phyloP scores from a whole-genome alignment of 495 filamentous ascomycete species.

The Penicillium soppii region DNA sequence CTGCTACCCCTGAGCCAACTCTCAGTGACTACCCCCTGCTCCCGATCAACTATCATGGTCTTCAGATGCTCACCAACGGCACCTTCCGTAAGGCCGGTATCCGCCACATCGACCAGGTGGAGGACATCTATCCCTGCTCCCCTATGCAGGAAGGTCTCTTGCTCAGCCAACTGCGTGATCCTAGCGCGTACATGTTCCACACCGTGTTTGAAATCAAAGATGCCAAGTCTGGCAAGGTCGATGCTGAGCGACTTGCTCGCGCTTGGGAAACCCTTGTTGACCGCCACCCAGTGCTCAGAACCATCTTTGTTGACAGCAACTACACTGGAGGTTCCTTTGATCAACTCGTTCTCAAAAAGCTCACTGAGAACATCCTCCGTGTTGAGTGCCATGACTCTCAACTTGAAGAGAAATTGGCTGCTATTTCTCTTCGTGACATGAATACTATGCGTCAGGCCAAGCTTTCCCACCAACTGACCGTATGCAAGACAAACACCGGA shows the following conservation, averaged over 20 bases:
- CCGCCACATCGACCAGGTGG: conserved; percentile 39
- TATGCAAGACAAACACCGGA: conserved; percentile 39
- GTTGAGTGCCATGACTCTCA: conserved; percentile 43
- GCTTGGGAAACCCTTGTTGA: conserved; percentile 56
- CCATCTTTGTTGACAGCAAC: conserved; percentile 54
- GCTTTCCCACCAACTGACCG: conserved; percentile 49
- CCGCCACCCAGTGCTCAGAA: conserved; percentile 54
- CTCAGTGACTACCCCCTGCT: conserved; percentile 63
- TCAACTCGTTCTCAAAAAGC: conserved; percentile 50
- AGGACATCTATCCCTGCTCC: conserved; percentile 65
- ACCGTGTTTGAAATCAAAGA: conserved; percentile 46
- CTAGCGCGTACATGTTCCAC: conserved; percentile 46
- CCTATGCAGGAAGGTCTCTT: conserved; percentile 67
- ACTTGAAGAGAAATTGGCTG: conserved; percentile 31
- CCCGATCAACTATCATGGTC: conserved; percentile 56
- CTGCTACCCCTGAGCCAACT: conserved; percentile 53
- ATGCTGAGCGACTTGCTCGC: conserved; percentile 36
- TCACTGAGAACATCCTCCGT: conserved; percentile 33
- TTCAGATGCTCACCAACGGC: conserved; percentile 39
- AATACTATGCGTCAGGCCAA: conserved; percentile 35
- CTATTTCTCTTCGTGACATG: conserved; percentile 33
- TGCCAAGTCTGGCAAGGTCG: conserved; percentile 24
- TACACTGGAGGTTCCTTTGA: conserved; percentile 52
- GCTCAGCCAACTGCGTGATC: conserved; percentile 58
- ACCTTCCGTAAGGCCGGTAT: conserved; percentile 52